Conservation (phyloP, 2,329 filamentous ascomycete genomes). For the Xylariaceae sp. region DNA sequence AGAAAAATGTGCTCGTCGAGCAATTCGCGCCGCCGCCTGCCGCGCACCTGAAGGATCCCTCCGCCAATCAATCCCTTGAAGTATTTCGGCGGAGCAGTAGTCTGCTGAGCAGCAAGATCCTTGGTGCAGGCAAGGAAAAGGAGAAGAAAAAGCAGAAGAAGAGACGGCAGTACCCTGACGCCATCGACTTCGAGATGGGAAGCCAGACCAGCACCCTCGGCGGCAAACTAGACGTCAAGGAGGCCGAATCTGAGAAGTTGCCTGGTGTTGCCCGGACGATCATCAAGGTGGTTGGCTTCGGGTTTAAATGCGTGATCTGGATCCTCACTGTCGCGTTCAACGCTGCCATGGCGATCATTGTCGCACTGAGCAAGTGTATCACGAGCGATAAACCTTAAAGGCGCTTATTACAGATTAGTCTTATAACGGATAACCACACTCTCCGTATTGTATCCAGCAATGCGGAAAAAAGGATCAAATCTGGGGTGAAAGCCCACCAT, state of each 20-base stretch:
- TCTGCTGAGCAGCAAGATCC: slow-evolving; percentile 28
- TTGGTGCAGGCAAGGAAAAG: slow-evolving; percentile 20
- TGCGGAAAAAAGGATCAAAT: neutral
- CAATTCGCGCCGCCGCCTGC: slow-evolving; percentile 55
- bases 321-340: slow-evolving; percentile 51
- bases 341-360: slow-evolving; percentile 45
- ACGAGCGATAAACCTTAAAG: slow-evolving; percentile 37
- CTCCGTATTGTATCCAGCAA: neutral
- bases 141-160: slow-evolving; percentile 34
- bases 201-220: slow-evolving; percentile 50
- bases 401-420: neutral
- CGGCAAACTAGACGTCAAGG: slow-evolving; percentile 37
- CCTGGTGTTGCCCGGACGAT: slow-evolving; percentile 45
- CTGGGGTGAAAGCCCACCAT: neutral
- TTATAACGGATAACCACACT: neutral
- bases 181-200: slow-evolving; percentile 56
- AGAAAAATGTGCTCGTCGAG: slow-evolving; percentile 46
- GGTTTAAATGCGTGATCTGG: slow-evolving; percentile 57
- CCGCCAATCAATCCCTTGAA: neutral
- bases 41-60: slow-evolving; percentile 26
- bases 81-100: slow-evolving; percentile 26
- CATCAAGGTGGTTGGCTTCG: slow-evolving; percentile 46
- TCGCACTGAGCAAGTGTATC: slow-evolving; percentile 47
- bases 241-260: slow-evolving; percentile 41
- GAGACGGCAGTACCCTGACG: slow-evolving; percentile 44